These are phyloP conservation scores for Leishmania amazonensis DNA, from an alignment of 208 protist genomes.

Conservation along the genomic window DNA sequence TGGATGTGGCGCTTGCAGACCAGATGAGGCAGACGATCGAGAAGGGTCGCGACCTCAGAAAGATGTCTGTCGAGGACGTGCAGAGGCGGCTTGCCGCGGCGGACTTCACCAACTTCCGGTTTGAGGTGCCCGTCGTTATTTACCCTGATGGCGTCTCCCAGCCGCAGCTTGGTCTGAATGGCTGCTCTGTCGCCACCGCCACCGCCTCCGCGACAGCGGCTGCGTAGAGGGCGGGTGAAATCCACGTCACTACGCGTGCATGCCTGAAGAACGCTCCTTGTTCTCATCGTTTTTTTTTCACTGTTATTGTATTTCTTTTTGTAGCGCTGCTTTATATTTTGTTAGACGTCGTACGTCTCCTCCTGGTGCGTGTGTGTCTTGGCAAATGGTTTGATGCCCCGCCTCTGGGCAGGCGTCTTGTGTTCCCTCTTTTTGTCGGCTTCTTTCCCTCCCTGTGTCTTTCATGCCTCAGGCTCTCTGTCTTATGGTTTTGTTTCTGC, in stretches of 20 bases:
- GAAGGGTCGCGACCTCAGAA: slow-evolving; percentile 36
- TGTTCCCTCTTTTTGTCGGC: background rate
- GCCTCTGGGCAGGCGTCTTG: background rate
- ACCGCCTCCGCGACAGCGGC: background rate
- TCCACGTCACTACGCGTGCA: background rate
- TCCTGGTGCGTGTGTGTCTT: background rate
- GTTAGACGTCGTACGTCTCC: background rate
- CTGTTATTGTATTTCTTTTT: background rate
- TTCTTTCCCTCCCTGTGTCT: background rate
- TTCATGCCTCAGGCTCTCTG: background rate
- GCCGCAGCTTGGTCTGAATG: slow-evolving; percentile 63
- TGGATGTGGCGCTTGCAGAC: slow-evolving; percentile 85
- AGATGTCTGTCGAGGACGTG: slow-evolving; percentile 48
- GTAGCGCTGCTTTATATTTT: background rate
- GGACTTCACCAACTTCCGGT: slow-evolving; percentile 69
- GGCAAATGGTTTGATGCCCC: background rate
- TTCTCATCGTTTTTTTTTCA: background rate
- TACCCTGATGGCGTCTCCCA: slow-evolving; percentile 74
- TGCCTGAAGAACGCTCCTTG: background rate
- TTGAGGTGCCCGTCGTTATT: slow-evolving; percentile 78
- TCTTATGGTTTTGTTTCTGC: slow-evolving; percentile 10
- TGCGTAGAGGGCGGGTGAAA: slow-evolving; percentile 7
- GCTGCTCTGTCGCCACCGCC: slow-evolving; percentile 11
- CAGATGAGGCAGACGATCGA: slow-evolving; percentile 49
- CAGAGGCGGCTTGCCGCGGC: slow-evolving; percentile 50